A percentile compares a stretch with the other conserved stretches of the same genome.
Conservation (phyloP, 225 moss, liverwort and hornwort genomes). For the Sphagnum tenellum region DNA sequence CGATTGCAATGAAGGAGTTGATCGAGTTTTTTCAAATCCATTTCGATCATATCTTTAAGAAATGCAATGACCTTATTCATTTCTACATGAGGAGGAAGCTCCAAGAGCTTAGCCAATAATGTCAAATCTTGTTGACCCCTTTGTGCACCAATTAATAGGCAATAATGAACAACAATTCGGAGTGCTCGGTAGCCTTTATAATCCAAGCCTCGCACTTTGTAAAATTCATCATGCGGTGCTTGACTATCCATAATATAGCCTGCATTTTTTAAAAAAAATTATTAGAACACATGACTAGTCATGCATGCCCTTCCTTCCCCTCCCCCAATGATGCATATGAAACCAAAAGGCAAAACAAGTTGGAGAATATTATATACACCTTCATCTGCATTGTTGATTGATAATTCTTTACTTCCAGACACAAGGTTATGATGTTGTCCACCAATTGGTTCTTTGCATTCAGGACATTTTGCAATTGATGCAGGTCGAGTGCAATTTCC, state of each 20-base stretch:
- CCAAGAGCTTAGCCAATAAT: slow-evolving; percentile 14
- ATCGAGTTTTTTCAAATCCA: slow-evolving; percentile 41
- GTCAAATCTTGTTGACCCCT: slow-evolving; percentile 13
- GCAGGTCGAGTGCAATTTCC: slow-evolving; percentile 36
- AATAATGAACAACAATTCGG: slow-evolving; percentile 40
- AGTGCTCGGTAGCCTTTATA: slow-evolving; percentile 34
- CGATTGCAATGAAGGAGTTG: slow-evolving; percentile 38
- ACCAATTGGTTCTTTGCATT: slow-evolving; percentile 32
- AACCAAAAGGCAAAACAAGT: no score
- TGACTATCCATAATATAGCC: slow-evolving; percentile 46
- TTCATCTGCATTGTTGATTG: no score
- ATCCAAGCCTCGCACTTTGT: slow-evolving; percentile 31
- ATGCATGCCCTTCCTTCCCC: no score
- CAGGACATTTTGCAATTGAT: slow-evolving; percentile 24
- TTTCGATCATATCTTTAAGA: slow-evolving; percentile 18
- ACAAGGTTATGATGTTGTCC: slow-evolving; percentile 15
- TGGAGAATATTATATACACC: no score
- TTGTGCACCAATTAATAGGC: slow-evolving; percentile 22
- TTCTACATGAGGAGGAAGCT: slow-evolving; percentile 1
- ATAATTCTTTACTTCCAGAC: slow-evolving; percentile 11
- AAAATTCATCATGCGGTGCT: slow-evolving; percentile 29
- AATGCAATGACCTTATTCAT: no score
- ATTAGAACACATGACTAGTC: no score
- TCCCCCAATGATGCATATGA: no score
- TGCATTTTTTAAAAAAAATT: not conserved